phyloP scores from a whole-genome alignment of 164 flowering plant species.

The Euptelea pleiosperma region DNA sequence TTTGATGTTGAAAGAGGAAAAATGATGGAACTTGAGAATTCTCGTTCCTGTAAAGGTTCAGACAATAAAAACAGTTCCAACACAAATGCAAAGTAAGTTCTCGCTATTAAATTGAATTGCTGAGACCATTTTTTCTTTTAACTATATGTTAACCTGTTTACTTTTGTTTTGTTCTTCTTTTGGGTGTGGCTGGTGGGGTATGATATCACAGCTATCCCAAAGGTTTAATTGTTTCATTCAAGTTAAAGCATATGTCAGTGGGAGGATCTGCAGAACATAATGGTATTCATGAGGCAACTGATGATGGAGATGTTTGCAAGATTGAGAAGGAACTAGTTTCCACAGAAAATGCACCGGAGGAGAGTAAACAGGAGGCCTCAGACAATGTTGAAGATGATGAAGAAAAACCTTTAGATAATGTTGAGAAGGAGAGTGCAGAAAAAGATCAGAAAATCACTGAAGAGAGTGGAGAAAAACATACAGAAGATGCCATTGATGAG shows the following conservation, averaged over 20 bases:
- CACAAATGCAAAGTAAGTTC: slow-evolving; percentile 42
- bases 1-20: slow-evolving; percentile 61
- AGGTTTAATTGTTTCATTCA: slow-evolving; percentile 80
- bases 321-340: slow-evolving; percentile 21
- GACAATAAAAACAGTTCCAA: slow-evolving; percentile 34
- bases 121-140: background rate
- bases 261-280: slow-evolving; percentile 31
- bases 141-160: slow-evolving; percentile 7
- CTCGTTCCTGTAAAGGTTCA: slow-evolving; percentile 21
- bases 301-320: slow-evolving; percentile 16
- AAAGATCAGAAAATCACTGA: slow-evolving; percentile 13
- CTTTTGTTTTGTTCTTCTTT: background rate
- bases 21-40: slow-evolving; percentile 36
- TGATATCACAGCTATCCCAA: slow-evolving; percentile 70
- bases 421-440: slow-evolving; percentile 21
- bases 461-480: slow-evolving; percentile 28
- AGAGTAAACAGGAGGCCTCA: slow-evolving; percentile 22
- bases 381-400: slow-evolving; percentile 25
- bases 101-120: too few relatives aligned
- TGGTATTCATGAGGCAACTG: slow-evolving; percentile 25
- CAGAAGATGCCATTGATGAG: slow-evolving; percentile 14
- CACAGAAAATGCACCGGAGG: slow-evolving; percentile 22
- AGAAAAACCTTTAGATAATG: slow-evolving; percentile 21
- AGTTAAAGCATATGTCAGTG: slow-evolving; percentile 41
- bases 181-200: too few relatives aligned